These are phyloP conservation scores for Rubroboletus pulcherrimus DNA, from an alignment of 768 basidiomycete species.

Conservation along the genomic window DNA sequence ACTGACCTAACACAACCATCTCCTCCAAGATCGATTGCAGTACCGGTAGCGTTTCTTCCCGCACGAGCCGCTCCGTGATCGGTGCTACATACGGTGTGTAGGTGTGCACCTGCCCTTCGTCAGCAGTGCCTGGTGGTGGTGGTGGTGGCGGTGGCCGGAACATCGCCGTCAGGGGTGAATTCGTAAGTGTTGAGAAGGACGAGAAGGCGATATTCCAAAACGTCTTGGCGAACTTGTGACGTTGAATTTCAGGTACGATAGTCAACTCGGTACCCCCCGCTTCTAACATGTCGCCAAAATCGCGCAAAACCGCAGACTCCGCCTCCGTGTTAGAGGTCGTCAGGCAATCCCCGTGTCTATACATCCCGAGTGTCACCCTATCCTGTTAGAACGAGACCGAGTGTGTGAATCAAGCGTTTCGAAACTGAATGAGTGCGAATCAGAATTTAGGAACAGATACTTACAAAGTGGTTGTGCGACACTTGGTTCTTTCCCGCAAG, in stretches of 20 bases:
- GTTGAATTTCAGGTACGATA: constrained; percentile 57
- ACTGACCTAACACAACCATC: constrained; percentile 39
- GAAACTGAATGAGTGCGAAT: neutral
- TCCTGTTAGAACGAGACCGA: constrained; percentile 25
- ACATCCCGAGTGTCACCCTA: constrained; percentile 50
- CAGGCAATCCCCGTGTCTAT: constrained; percentile 42
- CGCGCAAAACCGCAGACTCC: constrained; percentile 42
- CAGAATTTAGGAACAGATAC: constrained; percentile 15
- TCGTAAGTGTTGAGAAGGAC: constrained; percentile 47
- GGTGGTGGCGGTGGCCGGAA: constrained; percentile 43
- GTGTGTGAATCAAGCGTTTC: neutral
- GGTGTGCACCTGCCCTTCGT: constrained; percentile 24
- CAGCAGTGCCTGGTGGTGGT: neutral
- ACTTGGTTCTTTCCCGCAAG: constrained; percentile 44
- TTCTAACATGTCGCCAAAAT: constrained; percentile 42
- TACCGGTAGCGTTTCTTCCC: constrained; percentile 43
- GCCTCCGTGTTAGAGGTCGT: constrained; percentile 38
- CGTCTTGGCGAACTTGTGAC: constrained; percentile 59
- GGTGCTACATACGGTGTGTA: constrained; percentile 41
- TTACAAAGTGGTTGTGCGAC: constrained; percentile 50
- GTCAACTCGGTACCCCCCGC: constrained; percentile 45
- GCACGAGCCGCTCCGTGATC: constrained; percentile 40
- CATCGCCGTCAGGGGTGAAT: constrained; percentile 46
- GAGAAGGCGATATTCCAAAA: constrained; percentile 61
- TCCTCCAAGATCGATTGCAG: constrained; percentile 46